phyloP scores from a whole-genome alignment of 768 basidiomycete species.

The Tephrocybe sp. region DNA sequence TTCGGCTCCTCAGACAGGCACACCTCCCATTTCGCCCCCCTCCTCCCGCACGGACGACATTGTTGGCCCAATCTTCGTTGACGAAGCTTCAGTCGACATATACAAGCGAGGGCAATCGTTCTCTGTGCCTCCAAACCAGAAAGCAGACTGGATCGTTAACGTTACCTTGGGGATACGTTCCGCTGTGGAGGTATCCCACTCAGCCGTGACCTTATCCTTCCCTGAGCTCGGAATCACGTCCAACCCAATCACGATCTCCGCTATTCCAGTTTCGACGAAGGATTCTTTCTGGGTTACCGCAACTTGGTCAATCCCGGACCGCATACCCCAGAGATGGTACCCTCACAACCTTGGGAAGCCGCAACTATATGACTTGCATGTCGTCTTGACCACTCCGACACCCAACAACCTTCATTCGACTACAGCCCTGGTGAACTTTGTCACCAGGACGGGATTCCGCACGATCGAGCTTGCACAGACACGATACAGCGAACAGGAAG shows the following conservation, averaged over 20 bases:
- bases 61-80: conserved; percentile 38
- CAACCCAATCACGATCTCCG: conserved; percentile 24
- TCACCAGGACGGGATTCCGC: conserved; percentile 54
- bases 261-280: conserved; percentile 21
- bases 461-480: conserved; percentile 52
- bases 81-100: conserved; percentile 54
- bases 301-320: conserved; percentile 44
- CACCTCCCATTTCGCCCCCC: conserved; percentile 24
- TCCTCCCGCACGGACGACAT: conserved; percentile 7
- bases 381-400: conserved; percentile 31
- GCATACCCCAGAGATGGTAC: conserved; percentile 49
- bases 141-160: conserved; percentile 54
- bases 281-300: conserved; percentile 39
- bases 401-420: conserved; percentile 5
- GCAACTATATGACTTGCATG: conserved; percentile 50
- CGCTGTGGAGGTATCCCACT: conserved; percentile 28
- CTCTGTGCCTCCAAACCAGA: conserved; percentile 41
- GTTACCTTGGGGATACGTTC: conserved; percentile 50
- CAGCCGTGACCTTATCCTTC: conserved; percentile 41
- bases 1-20: conserved; percentile 17
- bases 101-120: conserved; percentile 50
- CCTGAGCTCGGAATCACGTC: conserved; percentile 45
- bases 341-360: conserved; percentile 55
- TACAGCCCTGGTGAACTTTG: conserved; percentile 30
- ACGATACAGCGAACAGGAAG: conserved; percentile 42